phyloP scores from a whole-genome alignment of 1,284 basidiomycete species.

The Ustilago vetiveriae region DNA sequence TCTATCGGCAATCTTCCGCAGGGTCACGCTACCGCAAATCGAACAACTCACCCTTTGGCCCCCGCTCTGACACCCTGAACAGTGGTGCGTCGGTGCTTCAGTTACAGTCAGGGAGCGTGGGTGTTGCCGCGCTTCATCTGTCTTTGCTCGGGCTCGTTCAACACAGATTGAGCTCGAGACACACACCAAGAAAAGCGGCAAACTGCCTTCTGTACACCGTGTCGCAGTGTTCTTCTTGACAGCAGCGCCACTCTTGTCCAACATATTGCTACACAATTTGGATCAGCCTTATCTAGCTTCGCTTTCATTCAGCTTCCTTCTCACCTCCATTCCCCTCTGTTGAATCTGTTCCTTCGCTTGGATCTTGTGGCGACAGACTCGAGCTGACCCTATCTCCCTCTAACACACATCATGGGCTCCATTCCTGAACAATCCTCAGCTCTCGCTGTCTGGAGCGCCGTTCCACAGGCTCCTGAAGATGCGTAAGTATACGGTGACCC shows the following conservation, averaged over 20 bases:
- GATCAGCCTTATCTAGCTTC: slow-evolving; percentile 7
- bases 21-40: slow-evolving; percentile 34
- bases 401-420: slow-evolving; percentile 22
- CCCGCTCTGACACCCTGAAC: too few species aligned
- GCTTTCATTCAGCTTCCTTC: background rate
- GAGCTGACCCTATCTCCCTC: slow-evolving; percentile 16
- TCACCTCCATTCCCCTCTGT: background rate
- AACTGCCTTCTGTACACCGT: background rate
- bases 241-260: background rate
- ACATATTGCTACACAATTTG: background rate
- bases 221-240: slow-evolving; percentile 6
- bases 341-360: too few species aligned
- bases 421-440: slow-evolving; percentile 34
- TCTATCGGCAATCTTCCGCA: slow-evolving; percentile 38
- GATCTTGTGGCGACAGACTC: background rate
- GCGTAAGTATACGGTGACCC: slow-evolving; percentile 52
- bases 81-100: too few species aligned
- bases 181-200: background rate
- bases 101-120: too few species aligned
- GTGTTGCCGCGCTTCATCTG: background rate
- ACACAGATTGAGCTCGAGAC: too few species aligned
- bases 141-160: too few species aligned
- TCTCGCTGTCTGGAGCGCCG: slow-evolving; percentile 48
- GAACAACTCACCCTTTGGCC: background rate
- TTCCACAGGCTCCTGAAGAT: slow-evolving; percentile 58